Evolutionary conservation across 257 asterid genomes (phyloP), one percentile per base, ranked within the genome.

Genomic region (Pogostemon cablin): DNA sequence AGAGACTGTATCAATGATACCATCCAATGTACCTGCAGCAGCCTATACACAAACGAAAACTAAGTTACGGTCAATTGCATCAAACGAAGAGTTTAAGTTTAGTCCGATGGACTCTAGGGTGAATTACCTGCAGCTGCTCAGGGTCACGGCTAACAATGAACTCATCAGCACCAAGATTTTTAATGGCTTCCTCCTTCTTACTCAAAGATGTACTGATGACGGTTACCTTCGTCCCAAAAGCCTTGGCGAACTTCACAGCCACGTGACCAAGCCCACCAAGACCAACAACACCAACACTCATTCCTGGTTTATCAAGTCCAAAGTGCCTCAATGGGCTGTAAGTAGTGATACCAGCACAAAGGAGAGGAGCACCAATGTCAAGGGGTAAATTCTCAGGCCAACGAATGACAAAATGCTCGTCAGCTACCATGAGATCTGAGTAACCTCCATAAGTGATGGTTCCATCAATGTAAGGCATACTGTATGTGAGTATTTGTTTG

Each of bases 311-410:
- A 41, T 86, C 85, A 1, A 86, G 90, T 7, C 86, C 87, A 7
- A n/a, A 84, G 65, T 84, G 65, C 62, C 68, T 70, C 81, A 82
- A 52, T 0, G 92, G 88, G 56, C 88, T 84, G 72, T 86, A 85
- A 2, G 90, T 83, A 0, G 93, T 87, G 12, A 87, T 83, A 4
- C 93, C 91, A 0, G 90, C 90, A 9, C 93, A 85, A 4, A 83
- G 77, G 37, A 86, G 79, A 25, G 88, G 90, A 20, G 93, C 89
- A 2, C 89, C 90, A 2, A 46, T 15, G 9, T 82, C 87, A 7
- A 78, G 77, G 17, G 93, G 86, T 7, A 87, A 47, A 67, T 78
- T 78, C 6, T 81, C 83, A 2, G 90, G 93, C 90, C 90, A 85
- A 9, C 65, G 84, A 9, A 87, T 32, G 6, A 80, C 62, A 41